phyloP scores from a whole-genome alignment of 2,329 filamentous ascomycete genomes.

The Verticillium albo-atrum region DNA sequence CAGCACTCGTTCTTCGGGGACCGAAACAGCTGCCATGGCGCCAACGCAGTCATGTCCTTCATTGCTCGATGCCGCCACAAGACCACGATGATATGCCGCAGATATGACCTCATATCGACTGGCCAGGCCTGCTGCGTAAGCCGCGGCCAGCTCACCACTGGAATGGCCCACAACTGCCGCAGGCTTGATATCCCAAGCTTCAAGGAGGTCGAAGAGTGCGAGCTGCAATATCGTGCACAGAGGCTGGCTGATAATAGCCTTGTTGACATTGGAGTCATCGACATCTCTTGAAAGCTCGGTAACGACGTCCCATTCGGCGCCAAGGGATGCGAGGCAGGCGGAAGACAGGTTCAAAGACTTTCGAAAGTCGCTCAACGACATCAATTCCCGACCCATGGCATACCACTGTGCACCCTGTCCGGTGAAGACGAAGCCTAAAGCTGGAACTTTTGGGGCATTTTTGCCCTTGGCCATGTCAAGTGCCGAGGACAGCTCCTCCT shows the following conservation, averaged over 20 bases:
- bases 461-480: background rate
- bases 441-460: background rate
- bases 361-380: background rate
- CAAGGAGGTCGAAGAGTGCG: slow-evolving; percentile 29
- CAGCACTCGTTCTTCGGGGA: background rate
- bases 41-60: background rate
- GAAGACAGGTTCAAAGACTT: background rate
- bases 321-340: background rate
- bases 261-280: background rate
- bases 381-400: slow-evolving; percentile 10
- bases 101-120: background rate
- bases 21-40: background rate
- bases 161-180: slow-evolving; percentile 29
- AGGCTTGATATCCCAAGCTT: slow-evolving; percentile 21
- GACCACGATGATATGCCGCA: background rate
- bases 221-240: slow-evolving; percentile 39
- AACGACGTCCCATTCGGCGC: background rate
- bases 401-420: slow-evolving; percentile 15
- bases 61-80: background rate
- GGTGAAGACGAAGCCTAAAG: slow-evolving; percentile 12
- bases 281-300: slow-evolving; percentile 13
- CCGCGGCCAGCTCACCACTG: slow-evolving; percentile 33
- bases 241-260: slow-evolving; percentile 24
- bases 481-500: too few species aligned
- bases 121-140: slow-evolving; percentile 17